Evolutionary conservation across 352 stramenopile genomes (phyloP).

Genomic region (Aphanomyces astaci): DNA sequence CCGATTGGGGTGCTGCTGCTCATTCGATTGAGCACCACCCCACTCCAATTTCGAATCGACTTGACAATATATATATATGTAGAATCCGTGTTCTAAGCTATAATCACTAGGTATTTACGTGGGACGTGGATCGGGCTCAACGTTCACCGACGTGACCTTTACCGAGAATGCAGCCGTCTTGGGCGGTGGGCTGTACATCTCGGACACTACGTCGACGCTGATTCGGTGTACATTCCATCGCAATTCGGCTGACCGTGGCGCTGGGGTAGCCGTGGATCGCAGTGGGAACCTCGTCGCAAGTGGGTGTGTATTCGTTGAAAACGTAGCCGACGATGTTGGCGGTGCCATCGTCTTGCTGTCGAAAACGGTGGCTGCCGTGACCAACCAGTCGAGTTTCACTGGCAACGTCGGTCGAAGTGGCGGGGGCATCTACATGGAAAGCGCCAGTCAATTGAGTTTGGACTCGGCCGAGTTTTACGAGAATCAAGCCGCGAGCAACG

Average conservation of each 20-base stretch:
- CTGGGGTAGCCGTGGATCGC: conserved; percentile 9
- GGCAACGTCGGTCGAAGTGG: neutral
- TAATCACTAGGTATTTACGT: neutral
- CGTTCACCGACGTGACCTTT: neutral
- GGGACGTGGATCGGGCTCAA: conserved; percentile 1
- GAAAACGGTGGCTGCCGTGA: neutral
- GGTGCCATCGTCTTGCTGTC: conserved; percentile 2
- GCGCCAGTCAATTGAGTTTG: conserved; percentile 27
- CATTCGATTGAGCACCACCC: no score
- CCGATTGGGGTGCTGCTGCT: no score
- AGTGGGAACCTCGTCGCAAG: neutral
- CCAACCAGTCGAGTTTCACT: neutral
- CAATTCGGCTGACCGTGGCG: neutral
- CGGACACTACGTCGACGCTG: neutral
- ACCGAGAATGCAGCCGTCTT: neutral
- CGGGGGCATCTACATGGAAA: conserved; percentile 35
- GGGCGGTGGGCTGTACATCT: neutral
- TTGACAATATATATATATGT: no score
- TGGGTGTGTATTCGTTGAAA: neutral
- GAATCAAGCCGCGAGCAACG: neutral
- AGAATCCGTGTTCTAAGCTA: neutral
- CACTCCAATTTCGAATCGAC: no score
- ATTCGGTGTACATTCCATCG: neutral
- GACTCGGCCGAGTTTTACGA: neutral
- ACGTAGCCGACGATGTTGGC: neutral